These are phyloP conservation scores for Chaetothyriales sp. DNA, from an alignment of 2,329 filamentous ascomycete genomes.

Conservation along the genomic window DNA sequence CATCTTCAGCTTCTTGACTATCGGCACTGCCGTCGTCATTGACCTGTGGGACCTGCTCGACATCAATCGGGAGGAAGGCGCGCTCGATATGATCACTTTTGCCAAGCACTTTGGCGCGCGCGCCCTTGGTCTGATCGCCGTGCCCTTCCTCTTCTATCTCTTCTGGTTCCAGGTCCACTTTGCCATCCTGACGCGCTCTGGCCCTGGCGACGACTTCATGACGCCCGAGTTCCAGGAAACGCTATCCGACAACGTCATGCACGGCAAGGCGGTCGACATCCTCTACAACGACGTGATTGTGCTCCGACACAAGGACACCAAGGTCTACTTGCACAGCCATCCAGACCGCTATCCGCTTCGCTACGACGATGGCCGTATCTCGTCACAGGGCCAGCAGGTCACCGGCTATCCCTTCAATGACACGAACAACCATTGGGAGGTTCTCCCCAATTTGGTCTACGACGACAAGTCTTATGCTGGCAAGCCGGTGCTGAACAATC, in stretches of 20 bases:
- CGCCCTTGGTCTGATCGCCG: conserved; percentile 68
- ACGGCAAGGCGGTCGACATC: conserved; percentile 70
- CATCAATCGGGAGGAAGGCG: conserved; percentile 68
- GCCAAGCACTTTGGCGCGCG: conserved; percentile 82
- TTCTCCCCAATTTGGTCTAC: conserved; percentile 52
- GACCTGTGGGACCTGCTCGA: conserved; percentile 92
- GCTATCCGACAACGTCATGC: conserved; percentile 85
- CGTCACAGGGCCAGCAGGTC: conserved; percentile 93
- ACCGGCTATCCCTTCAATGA: conserved; percentile 97
- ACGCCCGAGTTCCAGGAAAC: conserved; percentile 96
- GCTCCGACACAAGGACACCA: conserved; percentile 92
- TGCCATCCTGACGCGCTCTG: conserved; percentile 70
- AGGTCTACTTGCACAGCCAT: conserved; percentile 90
- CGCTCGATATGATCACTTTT: conserved; percentile 67
- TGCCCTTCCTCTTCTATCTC: conserved; percentile 94
- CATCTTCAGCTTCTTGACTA: conserved; percentile 90
- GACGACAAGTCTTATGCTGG: conserved; percentile 44
- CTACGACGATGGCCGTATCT: conserved; percentile 94
- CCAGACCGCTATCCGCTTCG: conserved; percentile 76
- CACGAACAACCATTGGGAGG: conserved; percentile 97
- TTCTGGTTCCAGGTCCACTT: conserved; percentile 99
- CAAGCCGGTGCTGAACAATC: conserved; percentile 64
- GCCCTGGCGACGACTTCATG: conserved; percentile 98
- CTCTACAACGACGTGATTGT: conserved; percentile 82
- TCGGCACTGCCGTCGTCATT: conserved; percentile 83